Conservation (phyloP, 495 filamentous ascomycete species). For the Penicillium bialowiezense region DNA sequence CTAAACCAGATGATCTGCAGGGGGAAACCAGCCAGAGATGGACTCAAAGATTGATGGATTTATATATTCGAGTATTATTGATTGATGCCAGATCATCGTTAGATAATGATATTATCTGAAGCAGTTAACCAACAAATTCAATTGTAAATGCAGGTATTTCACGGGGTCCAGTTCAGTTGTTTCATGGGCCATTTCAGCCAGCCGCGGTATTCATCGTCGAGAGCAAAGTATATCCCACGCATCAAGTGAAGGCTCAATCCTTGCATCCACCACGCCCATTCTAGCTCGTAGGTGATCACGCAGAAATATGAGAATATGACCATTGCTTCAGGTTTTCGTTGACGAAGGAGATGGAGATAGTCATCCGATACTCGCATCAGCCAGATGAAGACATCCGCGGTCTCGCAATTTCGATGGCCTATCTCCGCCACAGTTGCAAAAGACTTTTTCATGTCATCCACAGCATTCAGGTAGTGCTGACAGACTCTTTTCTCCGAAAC, state of each 20-base stretch:
- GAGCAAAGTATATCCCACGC: constrained; percentile 26
- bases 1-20: no score
- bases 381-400: constrained; percentile 38
- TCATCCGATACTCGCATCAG: constrained; percentile 27
- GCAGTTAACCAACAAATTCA: no score
- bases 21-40: no score
- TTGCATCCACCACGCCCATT: constrained; percentile 38
- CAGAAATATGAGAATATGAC: constrained; percentile 41
- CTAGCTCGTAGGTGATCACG: constrained; percentile 32
- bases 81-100: no score
- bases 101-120: no score
- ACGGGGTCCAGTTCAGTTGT: constrained; percentile 35
- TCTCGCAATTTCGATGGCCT: constrained; percentile 4
- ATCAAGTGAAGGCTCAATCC: constrained; percentile 38
- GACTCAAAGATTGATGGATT: no score
- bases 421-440: constrained; percentile 9
- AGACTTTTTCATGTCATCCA: constrained; percentile 12
- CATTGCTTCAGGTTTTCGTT: constrained; percentile 32
- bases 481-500: constrained; percentile 7
- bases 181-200: constrained; percentile 44
- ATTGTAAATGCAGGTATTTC: no score
- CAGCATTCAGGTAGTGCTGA: constrained; percentile 6
- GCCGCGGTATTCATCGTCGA: constrained; percentile 37
- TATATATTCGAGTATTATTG: no score
- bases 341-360: constrained; percentile 30